Conservation (phyloP, 2,329 filamentous ascomycete genomes). For the Xylaria sp. region DNA sequence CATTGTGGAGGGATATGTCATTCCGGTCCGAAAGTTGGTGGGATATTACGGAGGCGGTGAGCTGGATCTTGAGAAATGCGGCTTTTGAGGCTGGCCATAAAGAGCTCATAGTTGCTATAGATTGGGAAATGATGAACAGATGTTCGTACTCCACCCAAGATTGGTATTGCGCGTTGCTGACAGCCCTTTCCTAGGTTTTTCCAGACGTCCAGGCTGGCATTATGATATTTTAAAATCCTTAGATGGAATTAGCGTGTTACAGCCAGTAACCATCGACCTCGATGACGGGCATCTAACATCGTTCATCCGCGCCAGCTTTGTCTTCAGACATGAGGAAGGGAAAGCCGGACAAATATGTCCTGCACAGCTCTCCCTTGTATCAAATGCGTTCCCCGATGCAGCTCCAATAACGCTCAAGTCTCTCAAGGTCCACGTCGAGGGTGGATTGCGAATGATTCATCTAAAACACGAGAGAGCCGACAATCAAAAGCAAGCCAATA, state of each 20-base stretch:
- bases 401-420: constrained; percentile 57
- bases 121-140: constrained; percentile 68
- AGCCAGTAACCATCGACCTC: constrained; percentile 57
- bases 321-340: constrained; percentile 63
- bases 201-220: constrained; percentile 60
- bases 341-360: constrained; percentile 65
- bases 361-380: constrained; percentile 64
- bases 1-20: constrained; percentile 62
- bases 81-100: constrained; percentile 58
- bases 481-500: constrained; percentile 9
- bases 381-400: constrained; percentile 59
- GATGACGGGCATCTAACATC: constrained; percentile 58
- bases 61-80: constrained; percentile 65
- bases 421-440: constrained; percentile 61
- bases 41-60: constrained; percentile 63
- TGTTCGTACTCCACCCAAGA: constrained; percentile 48
- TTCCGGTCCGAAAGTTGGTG: constrained; percentile 66
- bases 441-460: constrained; percentile 60
- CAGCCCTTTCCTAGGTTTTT: constrained; percentile 53
- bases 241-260: constrained; percentile 51
- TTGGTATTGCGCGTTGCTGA: not conserved
- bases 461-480: constrained; percentile 50
- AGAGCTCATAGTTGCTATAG: constrained; percentile 63
- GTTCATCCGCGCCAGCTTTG: constrained; percentile 60
- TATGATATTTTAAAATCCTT: constrained; percentile 66